phyloP scores from a whole-genome alignment of 2,329 filamentous ascomycete genomes.

The Ascochyta clinopodiicola region DNA sequence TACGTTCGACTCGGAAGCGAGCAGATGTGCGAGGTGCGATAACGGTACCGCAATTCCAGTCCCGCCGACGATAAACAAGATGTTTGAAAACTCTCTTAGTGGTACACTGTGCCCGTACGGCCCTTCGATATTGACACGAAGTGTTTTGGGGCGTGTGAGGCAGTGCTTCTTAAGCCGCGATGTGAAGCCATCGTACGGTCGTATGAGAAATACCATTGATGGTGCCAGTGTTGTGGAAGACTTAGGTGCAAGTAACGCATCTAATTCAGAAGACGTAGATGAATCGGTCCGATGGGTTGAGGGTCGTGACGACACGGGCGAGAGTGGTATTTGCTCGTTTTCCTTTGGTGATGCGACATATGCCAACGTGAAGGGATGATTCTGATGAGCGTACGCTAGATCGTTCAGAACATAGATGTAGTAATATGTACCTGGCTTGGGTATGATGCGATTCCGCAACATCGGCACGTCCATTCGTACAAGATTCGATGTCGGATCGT shows the following conservation, averaged over 20 bases:
- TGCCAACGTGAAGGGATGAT: conserved; percentile 56
- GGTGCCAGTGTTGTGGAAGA: conserved; percentile 1
- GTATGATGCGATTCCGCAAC: conserved; percentile 40
- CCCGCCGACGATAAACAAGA: conserved; percentile 48
- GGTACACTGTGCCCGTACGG: conserved; percentile 56
- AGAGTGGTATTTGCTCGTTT: conserved; percentile 15
- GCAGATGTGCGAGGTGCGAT: conserved; percentile 35
- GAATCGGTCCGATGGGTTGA: conserved; percentile 16
- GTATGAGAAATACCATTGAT: conserved; percentile 56
- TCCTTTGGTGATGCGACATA: conserved; percentile 21
- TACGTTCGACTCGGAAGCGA: conserved; percentile 21
- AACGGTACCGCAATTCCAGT: conserved; percentile 45
- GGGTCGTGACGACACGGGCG: conserved; percentile 17
- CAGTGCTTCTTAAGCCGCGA: conserved; percentile 47
- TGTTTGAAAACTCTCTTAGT: conserved; percentile 50
- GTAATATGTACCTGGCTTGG: conserved; percentile 58
- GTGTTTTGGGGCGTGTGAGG: conserved; percentile 29
- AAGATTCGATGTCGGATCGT: conserved; percentile 54
- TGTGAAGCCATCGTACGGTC: conserved; percentile 61
- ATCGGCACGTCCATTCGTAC: conserved; percentile 56
- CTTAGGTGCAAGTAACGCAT: conserved; percentile 34
- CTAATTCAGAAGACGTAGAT: conserved; percentile 32
- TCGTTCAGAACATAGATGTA: conserved; percentile 56
- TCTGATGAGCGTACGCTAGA: conserved; percentile 55
- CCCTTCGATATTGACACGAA: conserved; percentile 57